Evolutionary conservation across 148 eudicot genomes (phyloP).

Genomic region (Chenopodium album): DNA sequence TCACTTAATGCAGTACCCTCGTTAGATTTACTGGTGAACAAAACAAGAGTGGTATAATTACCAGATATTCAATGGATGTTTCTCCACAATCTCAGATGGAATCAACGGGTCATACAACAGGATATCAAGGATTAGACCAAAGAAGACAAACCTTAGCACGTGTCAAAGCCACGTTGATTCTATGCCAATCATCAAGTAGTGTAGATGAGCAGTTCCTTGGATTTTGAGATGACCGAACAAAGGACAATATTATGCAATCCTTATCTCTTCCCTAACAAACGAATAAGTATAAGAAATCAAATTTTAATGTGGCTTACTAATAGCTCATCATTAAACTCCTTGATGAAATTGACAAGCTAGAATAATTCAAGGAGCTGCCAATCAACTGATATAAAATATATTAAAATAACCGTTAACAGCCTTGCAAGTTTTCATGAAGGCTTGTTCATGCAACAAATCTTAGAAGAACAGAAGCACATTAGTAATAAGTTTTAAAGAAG

Average conservation of each 20-base stretch:
- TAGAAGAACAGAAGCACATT: background rate
- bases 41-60: background rate
- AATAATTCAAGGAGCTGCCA: background rate
- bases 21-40: background rate
- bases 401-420: background rate
- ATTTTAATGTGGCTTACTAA: background rate
- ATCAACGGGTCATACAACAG: background rate
- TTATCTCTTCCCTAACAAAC: constrained; percentile 84
- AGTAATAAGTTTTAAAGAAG: background rate
- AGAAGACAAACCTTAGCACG: constrained; percentile 76
- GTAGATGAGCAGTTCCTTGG: constrained; percentile 69
- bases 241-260: constrained; percentile 89
- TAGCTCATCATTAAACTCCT: background rate
- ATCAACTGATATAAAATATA: background rate
- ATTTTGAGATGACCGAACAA: constrained; percentile 71
- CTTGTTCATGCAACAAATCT: background rate
- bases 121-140: background rate
- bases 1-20: no score
- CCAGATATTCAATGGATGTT: background rate
- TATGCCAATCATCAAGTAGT: constrained; percentile 96
- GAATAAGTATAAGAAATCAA: constrained; percentile 9
- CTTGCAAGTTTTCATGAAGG: background rate
- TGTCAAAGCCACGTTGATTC: constrained; percentile 91
- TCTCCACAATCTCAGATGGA: background rate
- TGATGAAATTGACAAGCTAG: background rate